Evolutionary conservation across 805 yeast genomes (phyloP).

Genomic region (Candida coleopterorum): DNA sequence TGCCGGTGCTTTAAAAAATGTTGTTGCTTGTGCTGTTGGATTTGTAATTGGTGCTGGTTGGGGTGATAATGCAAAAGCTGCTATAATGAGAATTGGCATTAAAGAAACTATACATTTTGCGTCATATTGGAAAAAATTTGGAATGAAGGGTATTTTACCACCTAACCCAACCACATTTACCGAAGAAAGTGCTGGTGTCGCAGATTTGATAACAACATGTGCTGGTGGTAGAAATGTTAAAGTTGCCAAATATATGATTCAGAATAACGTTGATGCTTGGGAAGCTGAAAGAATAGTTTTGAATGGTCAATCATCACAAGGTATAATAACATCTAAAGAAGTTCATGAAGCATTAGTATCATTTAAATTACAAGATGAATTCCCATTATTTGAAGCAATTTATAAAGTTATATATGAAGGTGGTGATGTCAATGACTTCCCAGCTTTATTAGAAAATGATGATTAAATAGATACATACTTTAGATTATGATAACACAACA

Average conservation of each 20-base stretch:
- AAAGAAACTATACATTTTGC: conserved; percentile 88
- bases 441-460: conserved; percentile 25
- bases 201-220: conserved; percentile 96
- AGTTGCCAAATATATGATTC: conserved; percentile 83
- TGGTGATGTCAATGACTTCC: conserved; percentile 70
- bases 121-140: conserved; percentile 52
- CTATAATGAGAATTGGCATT: conserved; percentile 93
- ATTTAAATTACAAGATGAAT: conserved; percentile 54
- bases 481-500: too few species aligned
- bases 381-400: conserved; percentile 78
- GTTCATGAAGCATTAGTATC: conserved; percentile 76
- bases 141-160: conserved; percentile 44
- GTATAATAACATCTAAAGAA: conserved; percentile 84
- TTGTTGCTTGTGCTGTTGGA: conserved; percentile 94
- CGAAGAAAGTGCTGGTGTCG: conserved; percentile 95
- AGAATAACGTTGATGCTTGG: conserved; percentile 67
- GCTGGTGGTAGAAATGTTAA: conserved; percentile 95
- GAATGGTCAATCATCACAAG: conserved; percentile 97
- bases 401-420: conserved; percentile 78
- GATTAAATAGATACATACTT: too few species aligned
- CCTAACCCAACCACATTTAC: conserved; percentile 78
- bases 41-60: conserved; percentile 96
- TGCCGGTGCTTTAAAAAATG: conserved; percentile 96
- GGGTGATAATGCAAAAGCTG: conserved; percentile 99
- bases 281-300: conserved; percentile 82